Evolutionary conservation across 306 rosid genomes (phyloP).

Genomic region (Glycyrrhiza uralensis): DNA sequence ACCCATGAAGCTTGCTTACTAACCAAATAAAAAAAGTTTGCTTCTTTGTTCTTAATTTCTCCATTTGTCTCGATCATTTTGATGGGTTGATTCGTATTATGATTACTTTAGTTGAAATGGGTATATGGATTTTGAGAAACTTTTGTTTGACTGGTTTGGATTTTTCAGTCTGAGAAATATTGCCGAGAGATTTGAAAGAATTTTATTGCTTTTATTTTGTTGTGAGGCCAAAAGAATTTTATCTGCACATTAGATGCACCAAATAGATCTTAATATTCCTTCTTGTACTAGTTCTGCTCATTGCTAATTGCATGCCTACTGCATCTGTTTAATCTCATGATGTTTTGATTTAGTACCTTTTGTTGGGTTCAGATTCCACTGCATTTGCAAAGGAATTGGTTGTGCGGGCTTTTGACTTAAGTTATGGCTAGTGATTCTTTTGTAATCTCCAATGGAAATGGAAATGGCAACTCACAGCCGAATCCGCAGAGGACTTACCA

Average conservation of each 20-base stretch:
- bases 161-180: neutral
- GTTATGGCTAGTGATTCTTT: constrained; percentile 66
- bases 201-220: neutral
- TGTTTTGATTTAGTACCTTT: neutral
- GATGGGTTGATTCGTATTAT: neutral
- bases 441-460: constrained; percentile 53
- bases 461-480: constrained; percentile 46
- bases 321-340: constrained; percentile 2
- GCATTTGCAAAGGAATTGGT: constrained; percentile 35
- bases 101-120: neutral
- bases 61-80: neutral
- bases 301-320: neutral
- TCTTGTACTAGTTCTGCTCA: neutral
- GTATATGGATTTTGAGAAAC: neutral
- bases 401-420: constrained; percentile 31
- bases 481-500: constrained; percentile 80
- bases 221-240: neutral
- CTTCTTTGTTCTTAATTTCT: neutral
- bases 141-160: neutral
- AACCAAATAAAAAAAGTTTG: neutral
- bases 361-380: constrained; percentile 35
- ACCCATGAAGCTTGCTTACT: too few relatives aligned
- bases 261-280: neutral
- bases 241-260: neutral
- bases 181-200: neutral